Base-by-base conservation (phyloP, 2,329 filamentous ascomycete genomes). In the Clathrospora elynae region DNA sequence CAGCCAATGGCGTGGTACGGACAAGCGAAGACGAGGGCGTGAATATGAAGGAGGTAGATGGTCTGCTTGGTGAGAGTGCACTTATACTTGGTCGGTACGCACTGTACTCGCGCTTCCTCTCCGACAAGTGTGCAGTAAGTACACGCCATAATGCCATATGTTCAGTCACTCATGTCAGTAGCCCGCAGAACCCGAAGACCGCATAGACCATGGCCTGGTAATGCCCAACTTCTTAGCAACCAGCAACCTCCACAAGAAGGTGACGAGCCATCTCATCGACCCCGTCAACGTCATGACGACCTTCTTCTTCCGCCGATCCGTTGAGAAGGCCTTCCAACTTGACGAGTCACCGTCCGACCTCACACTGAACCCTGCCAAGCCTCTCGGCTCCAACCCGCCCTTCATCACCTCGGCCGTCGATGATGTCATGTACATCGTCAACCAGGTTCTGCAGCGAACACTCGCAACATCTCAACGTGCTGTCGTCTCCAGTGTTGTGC, bases 371-470 rank as follows among this genome's bases (percentile, higher is more conserved):
- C 77, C 86, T 28, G 85, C 80, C 61, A 87, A 80, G 61, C 78
- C 86, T 3, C 77, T 96, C 29, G 83, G 86, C 37, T 81, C 85
- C 44, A 90, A 90, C 57, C 82, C 90, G 2, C 93, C 93, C 1
- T 95, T 89, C 64, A 96, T 99, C 60, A 92, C 93, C 29, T 90
- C 91, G 2, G 91, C 92, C 0, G 91, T 99, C 6, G 93, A 99
- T 74, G 93, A 96, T 73, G 90, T 97, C 63, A 97, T 99, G 92
- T 99, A 97, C 72, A 96, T 99, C 59, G 88, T 96, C 66, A 95
- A 95, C 66, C 86, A 92, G 35, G 87, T 97, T 22, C 78, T 97
- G 6, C 87, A 95, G 53, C 86, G 92, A 53, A 88, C 90, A 0
- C 77, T 97, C 14, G 86, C 88, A 0, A 97, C 95, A 0, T 89